Percentiles rank a stretch among this genome's conserved stretches.
Conservation (phyloP, 345 rosid species). For the Kernera saxatilis region DNA sequence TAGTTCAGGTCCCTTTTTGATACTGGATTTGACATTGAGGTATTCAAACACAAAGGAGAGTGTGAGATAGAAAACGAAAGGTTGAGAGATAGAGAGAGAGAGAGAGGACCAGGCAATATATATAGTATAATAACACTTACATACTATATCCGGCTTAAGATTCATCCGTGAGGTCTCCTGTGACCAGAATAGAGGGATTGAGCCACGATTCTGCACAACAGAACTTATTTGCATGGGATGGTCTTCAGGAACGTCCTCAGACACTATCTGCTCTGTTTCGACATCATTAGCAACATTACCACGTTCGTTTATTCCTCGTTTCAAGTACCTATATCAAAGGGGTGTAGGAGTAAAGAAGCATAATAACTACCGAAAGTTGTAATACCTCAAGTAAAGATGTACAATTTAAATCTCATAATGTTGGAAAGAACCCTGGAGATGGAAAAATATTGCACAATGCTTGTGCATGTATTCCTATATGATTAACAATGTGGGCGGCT, state of each 20-base stretch:
- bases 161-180: conserved; percentile 97
- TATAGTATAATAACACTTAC: conserved; percentile 46
- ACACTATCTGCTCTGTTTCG: conserved; percentile 95
- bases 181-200: conserved; percentile 98
- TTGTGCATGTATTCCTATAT: neutral
- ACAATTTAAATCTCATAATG: neutral
- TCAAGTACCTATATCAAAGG: conserved; percentile 63
- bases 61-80: neutral
- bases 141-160: conserved; percentile 86
- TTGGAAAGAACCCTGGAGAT: neutral
- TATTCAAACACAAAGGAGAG: conserved; percentile 4
- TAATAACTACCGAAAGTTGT: neutral
- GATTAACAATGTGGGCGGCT: neutral
- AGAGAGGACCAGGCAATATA: neutral
- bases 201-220: conserved; percentile 95
- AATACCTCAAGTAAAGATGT: neutral
- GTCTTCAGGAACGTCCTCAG: conserved; percentile 69
- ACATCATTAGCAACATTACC: conserved; percentile 99
- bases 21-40: conserved; percentile 46
- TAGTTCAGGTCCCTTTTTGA: conserved; percentile 82
- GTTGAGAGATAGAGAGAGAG: neutral
- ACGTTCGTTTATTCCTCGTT: conserved; percentile 93
- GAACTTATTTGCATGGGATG: conserved; percentile 77
- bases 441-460: neutral
- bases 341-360: neutral